Base-by-base conservation (phyloP, 495 filamentous ascomycete species). In the Aspergillus nanangensis region DNA sequence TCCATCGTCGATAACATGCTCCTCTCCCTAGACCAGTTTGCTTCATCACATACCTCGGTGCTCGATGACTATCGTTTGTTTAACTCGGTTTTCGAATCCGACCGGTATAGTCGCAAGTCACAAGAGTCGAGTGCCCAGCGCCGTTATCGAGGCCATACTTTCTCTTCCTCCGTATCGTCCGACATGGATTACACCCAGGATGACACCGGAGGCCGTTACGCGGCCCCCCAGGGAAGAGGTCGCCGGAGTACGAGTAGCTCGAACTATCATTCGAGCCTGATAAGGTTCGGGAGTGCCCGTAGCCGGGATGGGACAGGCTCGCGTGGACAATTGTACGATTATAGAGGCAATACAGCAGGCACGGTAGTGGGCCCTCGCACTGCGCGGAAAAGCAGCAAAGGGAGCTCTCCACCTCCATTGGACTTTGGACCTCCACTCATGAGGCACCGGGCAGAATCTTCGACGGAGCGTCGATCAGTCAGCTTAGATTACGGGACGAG, bases 1-100 rank as follows among this genome's bases (percentile, higher is more conserved):
- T 95, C 90, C 18, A 81, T 96, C 37, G 86, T 96, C 34, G 87
- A 91, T 63, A 91, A 95, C 57, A 89, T 96, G 81, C 78, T 96
- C 10, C 76, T 90, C 23, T 95, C 91, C 14, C 79, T 96, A 47
- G 89, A 94, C 64, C 84, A 88, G 68, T 79, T 89, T 58, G 78
- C 76, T 9, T 69, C 78, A 46, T 74, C 78, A 4, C 76, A 55
- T 8, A 57, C 66, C 4, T 68, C 66, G 0, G 44, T 67, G 5
- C 37, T 72, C 31, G 67, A 67, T 25, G 70, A 75, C 42, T 67
- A 68, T 41, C 62, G 65, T 45, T 57, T 67, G 38, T 75, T 65
- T 55, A 70, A 67, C 40, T 66, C 63, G 21, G 65, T 62, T 31
- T 61, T 67, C 43, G 68, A 72, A 25, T 51, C 53, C 14, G 63